These are phyloP conservation scores for Sporothrix phasma DNA, from an alignment of 2,329 filamentous ascomycete species.

Conservation along the genomic window DNA sequence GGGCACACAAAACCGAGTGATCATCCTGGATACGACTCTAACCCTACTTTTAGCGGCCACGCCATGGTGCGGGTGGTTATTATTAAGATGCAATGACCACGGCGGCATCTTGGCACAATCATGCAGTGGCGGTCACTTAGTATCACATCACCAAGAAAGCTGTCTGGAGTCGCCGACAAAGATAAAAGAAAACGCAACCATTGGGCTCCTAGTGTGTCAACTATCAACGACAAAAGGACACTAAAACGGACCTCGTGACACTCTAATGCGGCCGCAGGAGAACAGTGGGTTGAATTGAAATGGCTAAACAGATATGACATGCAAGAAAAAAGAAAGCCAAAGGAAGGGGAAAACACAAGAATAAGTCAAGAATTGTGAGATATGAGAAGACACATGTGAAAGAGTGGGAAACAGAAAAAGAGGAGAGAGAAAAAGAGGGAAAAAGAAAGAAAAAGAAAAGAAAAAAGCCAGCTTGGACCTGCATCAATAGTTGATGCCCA, in stretches of 20 bases:
- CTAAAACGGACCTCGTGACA: neutral
- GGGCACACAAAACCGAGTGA: neutral
- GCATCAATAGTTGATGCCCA: conserved; percentile 5
- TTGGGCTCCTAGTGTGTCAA: neutral
- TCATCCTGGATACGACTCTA: too few relatives aligned
- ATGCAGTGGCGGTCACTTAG: too few relatives aligned
- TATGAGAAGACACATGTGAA: neutral
- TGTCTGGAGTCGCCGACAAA: neutral
- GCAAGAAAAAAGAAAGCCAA: neutral
- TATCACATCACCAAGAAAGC: too few relatives aligned
- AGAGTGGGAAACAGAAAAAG: neutral
- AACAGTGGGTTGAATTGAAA: neutral
- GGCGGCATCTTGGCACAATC: too few relatives aligned
- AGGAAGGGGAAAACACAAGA: neutral
- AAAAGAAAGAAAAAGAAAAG: neutral
- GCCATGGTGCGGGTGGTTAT: too few relatives aligned
- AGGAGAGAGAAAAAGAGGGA: neutral
- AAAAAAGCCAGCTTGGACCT: neutral
- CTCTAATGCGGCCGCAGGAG: neutral
- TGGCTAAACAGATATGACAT: too few relatives aligned
- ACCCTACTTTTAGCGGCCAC: too few relatives aligned
- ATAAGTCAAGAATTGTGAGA: neutral
- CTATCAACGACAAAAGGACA: neutral
- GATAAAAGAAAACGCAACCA: neutral
- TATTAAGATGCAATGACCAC: too few relatives aligned